A percentile compares a stretch with the other conserved stretches of the same genome.
Evolutionary conservation across 345 rosid species (phyloP).

Genomic region (Eucalyptus erythrocorys): DNA sequence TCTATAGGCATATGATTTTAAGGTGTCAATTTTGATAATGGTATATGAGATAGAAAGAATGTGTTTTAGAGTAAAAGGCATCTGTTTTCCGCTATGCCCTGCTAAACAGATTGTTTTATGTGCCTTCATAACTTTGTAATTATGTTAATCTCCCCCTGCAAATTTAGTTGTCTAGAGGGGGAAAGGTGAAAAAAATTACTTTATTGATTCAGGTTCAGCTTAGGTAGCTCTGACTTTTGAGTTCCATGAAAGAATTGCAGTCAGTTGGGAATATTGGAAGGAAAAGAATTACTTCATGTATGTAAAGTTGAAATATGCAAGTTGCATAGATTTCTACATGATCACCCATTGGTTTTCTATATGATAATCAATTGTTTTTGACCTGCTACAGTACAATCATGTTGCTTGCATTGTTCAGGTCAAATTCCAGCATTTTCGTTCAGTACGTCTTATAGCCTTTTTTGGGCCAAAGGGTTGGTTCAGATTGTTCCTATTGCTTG

Average conservation of each 20-base stretch:
- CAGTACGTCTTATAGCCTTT: neutral
- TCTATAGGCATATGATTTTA: neutral
- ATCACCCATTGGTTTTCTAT: neutral
- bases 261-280: neutral
- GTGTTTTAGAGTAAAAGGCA: neutral
- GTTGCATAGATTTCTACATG: neutral
- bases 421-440: neutral
- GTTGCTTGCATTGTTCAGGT: neutral
- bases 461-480: neutral
- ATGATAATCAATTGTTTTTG: neutral
- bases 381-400: neutral
- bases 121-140: neutral
- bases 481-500: neutral
- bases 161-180: neutral
- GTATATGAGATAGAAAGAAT: neutral
- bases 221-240: neutral
- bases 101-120: neutral
- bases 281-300: neutral
- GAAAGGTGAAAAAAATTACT: neutral
- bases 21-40: neutral
- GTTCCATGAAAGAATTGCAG: neutral
- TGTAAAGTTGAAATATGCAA: neutral
- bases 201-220: neutral
- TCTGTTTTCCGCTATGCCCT: neutral
- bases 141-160: neutral